Evolutionary conservation across 345 rosid genomes (phyloP).

Genomic region (Rhodamnia rubescens): DNA sequence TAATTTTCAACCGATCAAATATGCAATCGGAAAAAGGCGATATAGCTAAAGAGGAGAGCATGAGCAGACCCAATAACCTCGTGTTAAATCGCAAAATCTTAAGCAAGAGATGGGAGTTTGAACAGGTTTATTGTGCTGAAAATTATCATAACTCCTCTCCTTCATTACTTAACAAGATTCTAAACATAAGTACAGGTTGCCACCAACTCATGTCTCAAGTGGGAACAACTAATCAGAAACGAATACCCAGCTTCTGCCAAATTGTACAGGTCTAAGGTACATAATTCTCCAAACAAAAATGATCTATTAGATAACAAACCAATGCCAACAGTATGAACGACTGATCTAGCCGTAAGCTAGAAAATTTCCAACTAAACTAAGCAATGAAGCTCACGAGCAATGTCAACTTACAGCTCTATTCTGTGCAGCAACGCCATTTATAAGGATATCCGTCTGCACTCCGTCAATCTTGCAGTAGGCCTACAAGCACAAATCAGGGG

Average conservation of each 20-base stretch:
- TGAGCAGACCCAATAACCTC: background rate
- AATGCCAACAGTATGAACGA: background rate
- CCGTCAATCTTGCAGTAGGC: slow-evolving; percentile 97
- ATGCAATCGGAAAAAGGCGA: background rate
- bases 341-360: background rate
- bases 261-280: background rate
- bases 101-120: background rate
- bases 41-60: background rate
- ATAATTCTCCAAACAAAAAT: background rate
- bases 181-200: background rate
- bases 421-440: slow-evolving; percentile 57
- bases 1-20: background rate
- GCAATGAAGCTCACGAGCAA: background rate
- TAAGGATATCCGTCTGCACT: slow-evolving; percentile 63
- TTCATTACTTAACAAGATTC: background rate
- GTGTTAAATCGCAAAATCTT: background rate
- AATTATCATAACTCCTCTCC: background rate
- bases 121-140: background rate
- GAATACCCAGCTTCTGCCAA: background rate
- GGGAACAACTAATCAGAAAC: background rate
- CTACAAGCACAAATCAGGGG: slow-evolving; percentile 17
- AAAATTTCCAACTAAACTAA: background rate
- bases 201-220: background rate
- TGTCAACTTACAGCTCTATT: slow-evolving; percentile 79
- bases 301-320: background rate